Percentiles rank a stretch among this genome's conserved stretches.
These are phyloP conservation scores for Flaveria brownii DNA, from an alignment of 129 eudicot species.

Conservation along the genomic window DNA sequence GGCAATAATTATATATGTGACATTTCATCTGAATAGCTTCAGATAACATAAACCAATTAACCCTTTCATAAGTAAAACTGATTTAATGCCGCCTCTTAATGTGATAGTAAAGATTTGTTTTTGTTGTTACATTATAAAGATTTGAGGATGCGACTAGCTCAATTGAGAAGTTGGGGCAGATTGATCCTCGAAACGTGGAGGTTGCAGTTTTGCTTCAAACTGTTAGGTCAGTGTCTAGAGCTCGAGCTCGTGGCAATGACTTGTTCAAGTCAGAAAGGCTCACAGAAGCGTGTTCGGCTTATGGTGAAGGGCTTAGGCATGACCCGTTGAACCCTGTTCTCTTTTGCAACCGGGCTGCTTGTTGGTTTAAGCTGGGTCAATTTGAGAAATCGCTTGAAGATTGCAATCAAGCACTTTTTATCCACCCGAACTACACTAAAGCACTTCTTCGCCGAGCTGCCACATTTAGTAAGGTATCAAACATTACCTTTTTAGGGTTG, in stretches of 20 bases:
- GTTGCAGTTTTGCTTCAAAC: constrained; percentile 56
- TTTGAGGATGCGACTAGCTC: constrained; percentile 64
- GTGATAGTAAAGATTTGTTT: constrained; percentile 6
- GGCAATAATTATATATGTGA: background rate
- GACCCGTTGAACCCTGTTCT: constrained; percentile 83
- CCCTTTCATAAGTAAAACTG: too few relatives aligned
- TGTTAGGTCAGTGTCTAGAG: constrained; percentile 62
- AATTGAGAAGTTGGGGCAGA: constrained; percentile 60
- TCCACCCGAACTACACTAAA: constrained; percentile 78
- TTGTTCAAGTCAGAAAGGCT: constrained; percentile 79
- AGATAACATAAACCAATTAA: too few relatives aligned
- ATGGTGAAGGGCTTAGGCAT: constrained; percentile 80
- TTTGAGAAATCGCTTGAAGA: constrained; percentile 78
- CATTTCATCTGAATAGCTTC: too few relatives aligned
- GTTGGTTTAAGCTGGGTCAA: constrained; percentile 84
- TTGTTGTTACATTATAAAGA: constrained; percentile 45
- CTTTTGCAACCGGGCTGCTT: constrained; percentile 88
- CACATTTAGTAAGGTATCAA: constrained; percentile 74
- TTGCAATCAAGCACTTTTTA: constrained; percentile 83
- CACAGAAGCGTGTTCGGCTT: constrained; percentile 93
- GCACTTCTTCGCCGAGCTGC: constrained; percentile 95
- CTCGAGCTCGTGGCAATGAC: constrained; percentile 91
- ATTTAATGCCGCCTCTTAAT: background rate
- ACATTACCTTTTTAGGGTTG: background rate
- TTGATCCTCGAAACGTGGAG: constrained; percentile 63